Base-by-base conservation (phyloP, 768 basidiomycete genomes). In the Lyophyllum shimeji region DNA sequence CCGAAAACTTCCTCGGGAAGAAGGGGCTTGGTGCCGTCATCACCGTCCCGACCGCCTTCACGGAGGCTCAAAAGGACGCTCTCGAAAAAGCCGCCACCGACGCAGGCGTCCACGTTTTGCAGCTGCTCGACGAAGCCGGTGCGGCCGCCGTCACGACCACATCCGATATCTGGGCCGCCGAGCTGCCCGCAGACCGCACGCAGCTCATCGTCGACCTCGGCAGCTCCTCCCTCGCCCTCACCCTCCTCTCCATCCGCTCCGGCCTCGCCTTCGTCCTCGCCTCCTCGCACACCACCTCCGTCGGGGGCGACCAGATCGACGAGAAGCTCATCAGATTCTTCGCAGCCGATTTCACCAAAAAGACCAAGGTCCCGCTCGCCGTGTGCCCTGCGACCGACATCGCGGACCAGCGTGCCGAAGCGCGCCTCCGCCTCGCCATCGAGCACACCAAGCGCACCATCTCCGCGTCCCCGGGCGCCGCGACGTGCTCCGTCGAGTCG, bases 391-490 rank as follows among this genome's bases (percentile, higher is more conserved):
- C 87, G 5, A 75, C 76, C 2, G 76, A 83, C 20, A 61, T 75
- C 17, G 75, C 77, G 29, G 90, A 95, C 72, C 79, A 84, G 64
- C 90, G 97, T 21, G 92, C 95, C 0, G 89, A 93, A 65, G 91
- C 93, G n/a, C 96, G 95, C 67, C 84, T 99, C 24, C 83, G 89
- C 9, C 84, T 98, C 20, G 93, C 95, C 7, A 84, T 97, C 53
- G 95, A 98, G 68, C 89, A 94, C 69, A 96, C 94, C 25, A 99
- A 98, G 74, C 86, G 95, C 61, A 94, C 93, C 0, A 79, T 98
- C 60, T 87, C 86, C 50, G 95, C 96, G 0, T 89, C 87, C 3
- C 82, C 88, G 2, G 89, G 89, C 13, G 91, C 94, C 1, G 95
- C 93, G 1, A 90, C 91, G 1, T 93, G 93, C 72, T 89, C 90